Conservation (phyloP, 2,329 filamentous ascomycete genomes). For the Mycosphaerella arachidis region DNA sequence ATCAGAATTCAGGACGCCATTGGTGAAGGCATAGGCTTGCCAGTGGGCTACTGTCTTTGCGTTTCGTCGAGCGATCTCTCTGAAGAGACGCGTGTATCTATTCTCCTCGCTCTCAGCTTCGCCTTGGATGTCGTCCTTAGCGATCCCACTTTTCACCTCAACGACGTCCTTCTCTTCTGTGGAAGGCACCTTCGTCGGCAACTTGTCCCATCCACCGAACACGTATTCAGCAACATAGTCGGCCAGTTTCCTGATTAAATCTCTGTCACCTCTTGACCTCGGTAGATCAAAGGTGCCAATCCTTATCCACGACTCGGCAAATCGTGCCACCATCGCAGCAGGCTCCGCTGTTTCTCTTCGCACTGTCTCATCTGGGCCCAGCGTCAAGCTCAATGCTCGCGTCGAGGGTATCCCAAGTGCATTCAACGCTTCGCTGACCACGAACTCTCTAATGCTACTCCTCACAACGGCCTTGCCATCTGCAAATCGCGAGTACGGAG, state of each 20-base stretch:
- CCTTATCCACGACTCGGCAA: constrained; percentile 85
- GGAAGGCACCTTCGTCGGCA: constrained; percentile 57
- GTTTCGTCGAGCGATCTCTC: constrained; percentile 80
- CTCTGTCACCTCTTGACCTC: constrained; percentile 72
- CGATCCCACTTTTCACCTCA: constrained; percentile 34
- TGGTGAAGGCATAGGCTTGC: constrained; percentile 99
- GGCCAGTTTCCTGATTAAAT: constrained; percentile 66
- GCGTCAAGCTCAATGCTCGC: constrained; percentile 74
- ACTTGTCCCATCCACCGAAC: constrained; percentile 78
- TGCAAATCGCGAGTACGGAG: constrained; percentile 92
- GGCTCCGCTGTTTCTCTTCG: constrained; percentile 77
- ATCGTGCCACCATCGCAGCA: constrained; percentile 85
- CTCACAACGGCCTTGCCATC: constrained; percentile 91
- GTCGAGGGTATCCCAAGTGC: constrained; percentile 83
- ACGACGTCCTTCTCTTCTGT: constrained; percentile 48
- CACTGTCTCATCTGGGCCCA: constrained; percentile 69
- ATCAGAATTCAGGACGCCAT: constrained; percentile 95
- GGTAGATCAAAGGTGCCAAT: constrained; percentile 97
- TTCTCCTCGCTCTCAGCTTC: constrained; percentile 66
- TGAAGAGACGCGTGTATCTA: constrained; percentile 78
- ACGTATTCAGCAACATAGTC: constrained; percentile 86
- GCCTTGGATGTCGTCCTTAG: constrained; percentile 60
- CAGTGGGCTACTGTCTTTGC: constrained; percentile 84
- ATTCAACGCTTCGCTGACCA: constrained; percentile 85
- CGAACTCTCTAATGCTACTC: constrained; percentile 88